Percentiles rank a stretch among this genome's conserved stretches.
Evolutionary conservation across 1,139 yeast species (phyloP).

Genomic region (Blastobotrys proliferans): DNA sequence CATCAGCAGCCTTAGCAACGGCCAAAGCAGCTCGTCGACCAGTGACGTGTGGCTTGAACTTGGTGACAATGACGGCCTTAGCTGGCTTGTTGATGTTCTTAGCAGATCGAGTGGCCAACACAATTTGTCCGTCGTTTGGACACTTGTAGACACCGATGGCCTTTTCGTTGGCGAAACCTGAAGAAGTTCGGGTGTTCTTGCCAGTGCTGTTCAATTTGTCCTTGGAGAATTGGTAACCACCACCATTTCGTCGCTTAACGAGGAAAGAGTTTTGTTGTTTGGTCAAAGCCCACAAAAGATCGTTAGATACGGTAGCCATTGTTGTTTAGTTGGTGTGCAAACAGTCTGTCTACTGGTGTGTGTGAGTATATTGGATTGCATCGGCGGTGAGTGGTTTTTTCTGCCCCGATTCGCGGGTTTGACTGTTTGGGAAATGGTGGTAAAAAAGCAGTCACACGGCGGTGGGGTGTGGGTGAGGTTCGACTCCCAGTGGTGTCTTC

Average conservation of each 20-base stretch:
- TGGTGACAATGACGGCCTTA: conserved; percentile 36
- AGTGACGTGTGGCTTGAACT: conserved; percentile 42
- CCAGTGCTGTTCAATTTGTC: conserved; percentile 49
- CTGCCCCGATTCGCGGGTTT: background rate
- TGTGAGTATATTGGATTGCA: background rate
- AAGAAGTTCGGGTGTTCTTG: conserved; percentile 42
- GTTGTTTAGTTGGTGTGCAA: conserved; percentile 3
- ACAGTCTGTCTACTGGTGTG: too few species aligned
- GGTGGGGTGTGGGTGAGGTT: too few species aligned
- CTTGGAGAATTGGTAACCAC: conserved; percentile 42
- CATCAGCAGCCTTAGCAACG: conserved; percentile 42
- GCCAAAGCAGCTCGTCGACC: conserved; percentile 43
- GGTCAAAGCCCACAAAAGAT: conserved; percentile 49
- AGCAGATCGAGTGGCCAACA: conserved; percentile 41
- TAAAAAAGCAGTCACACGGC: too few species aligned
- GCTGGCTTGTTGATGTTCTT: conserved; percentile 44
- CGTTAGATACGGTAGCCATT: conserved; percentile 29
- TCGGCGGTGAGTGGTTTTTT: background rate
- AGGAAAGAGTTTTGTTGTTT: conserved; percentile 44
- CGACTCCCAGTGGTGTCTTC: too few species aligned
- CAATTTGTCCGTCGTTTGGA: conserved; percentile 35
- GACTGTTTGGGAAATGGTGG: background rate
- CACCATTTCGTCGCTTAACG: conserved; percentile 42
- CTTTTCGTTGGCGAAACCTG: conserved; percentile 47
- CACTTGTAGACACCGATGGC: conserved; percentile 41